These are phyloP conservation scores for Myxozyma geophila DNA, from an alignment of 805 yeast species.

Conservation along the genomic window DNA sequence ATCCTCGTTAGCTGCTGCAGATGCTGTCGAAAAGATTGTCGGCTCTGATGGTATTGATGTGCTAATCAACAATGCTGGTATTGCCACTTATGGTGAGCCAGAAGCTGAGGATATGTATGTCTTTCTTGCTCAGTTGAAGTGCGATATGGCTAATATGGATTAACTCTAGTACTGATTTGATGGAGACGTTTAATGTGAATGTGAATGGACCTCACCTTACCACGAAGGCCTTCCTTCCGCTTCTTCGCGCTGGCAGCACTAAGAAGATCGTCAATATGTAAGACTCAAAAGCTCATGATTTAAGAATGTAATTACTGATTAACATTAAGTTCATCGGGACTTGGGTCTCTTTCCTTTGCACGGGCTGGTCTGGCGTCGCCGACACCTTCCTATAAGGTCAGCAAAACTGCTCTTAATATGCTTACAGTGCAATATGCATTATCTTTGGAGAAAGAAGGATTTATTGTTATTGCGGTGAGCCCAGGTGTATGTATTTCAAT, in stretches of 20 bases:
- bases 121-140: no score
- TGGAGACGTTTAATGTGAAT: background rate
- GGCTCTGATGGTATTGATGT: background rate
- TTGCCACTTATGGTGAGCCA: background rate
- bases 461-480: background rate
- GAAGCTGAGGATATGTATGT: background rate
- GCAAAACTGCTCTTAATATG: constrained; percentile 1
- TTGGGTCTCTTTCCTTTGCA: background rate
- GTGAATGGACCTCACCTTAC: background rate
- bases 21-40: background rate
- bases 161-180: background rate
- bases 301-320: no score
- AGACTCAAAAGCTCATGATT: background rate
- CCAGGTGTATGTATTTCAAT: background rate
- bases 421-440: background rate
- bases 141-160: no score
- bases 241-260: background rate
- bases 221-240: background rate
- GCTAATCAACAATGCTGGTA: constrained; percentile 4
- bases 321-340: background rate
- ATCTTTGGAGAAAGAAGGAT: background rate
- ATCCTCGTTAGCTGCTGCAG: background rate
- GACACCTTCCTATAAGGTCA: background rate
- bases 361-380: background rate
- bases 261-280: constrained; percentile 5